Base-by-base conservation (phyloP, 176 grass and related monocot species). In the Coix lacrymajobi region DNA sequence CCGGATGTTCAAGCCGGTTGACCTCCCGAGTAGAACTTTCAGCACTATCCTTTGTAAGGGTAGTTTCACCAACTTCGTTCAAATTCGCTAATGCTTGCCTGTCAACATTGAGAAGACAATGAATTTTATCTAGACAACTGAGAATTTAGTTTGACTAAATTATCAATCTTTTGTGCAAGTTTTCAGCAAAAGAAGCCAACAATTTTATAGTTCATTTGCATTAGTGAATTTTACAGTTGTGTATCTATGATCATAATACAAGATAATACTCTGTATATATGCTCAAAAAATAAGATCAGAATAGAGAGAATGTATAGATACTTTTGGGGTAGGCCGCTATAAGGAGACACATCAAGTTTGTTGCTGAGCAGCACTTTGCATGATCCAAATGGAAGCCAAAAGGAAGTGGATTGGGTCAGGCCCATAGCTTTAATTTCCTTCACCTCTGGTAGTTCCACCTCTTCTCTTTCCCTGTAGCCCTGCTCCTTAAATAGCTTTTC, bases 401-500 rank as follows among this genome's bases (percentile, higher is more conserved):
- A 54, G 49, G 49, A 54, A 22, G 49, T 54, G 49, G 49, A 54
- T 22, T 54, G 49, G 49, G 49, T 54, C 49, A 54, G 19, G 49
- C 19, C 49, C 19, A 54, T 87, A 40, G 67, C 63, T 79, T 94
- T 80, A 6, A 83, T 64, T 49, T 85, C 88, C 80, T 85, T 81
- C 56, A 94, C 79, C 84, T 86, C 89, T 54, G 86, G 89, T 66
- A 91, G 48, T 81, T 95, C 87, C 32, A 62, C 46, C 94, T 95
- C 96, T 30, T 34, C 76, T 84, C 76, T 91, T 71, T 95, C 82
- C 68, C 85, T 93, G 56, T 76, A 75, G 9, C 67, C 71, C 69
- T 93, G 79, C 68, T 98, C 89, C 82, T 98, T 87, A 62, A 90
- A 56, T 77, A 93, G 40, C 63, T 93, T 98, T 93, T 86, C 85